Percentiles rank a stretch among this genome's conserved stretches.
Conservation (phyloP, 1,284 basidiomycete species). For the Pseudozyma thailandica region DNA sequence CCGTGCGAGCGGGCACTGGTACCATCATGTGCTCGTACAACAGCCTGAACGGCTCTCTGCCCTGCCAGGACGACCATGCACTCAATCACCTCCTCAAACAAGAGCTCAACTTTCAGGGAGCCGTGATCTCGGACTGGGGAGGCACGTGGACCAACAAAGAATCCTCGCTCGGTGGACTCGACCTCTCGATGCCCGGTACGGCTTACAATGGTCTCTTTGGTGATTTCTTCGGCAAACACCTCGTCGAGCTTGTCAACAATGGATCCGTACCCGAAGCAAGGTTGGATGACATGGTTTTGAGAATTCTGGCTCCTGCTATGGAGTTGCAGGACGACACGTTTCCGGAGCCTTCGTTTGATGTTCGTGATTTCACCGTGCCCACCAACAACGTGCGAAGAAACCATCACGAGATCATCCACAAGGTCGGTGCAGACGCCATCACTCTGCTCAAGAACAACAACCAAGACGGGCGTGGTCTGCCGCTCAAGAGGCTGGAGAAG, state of each 20-base stretch:
- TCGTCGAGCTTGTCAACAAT: slow-evolving; percentile 76
- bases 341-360: slow-evolving; percentile 45
- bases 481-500: slow-evolving; percentile 30
- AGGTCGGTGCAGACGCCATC: slow-evolving; percentile 52
- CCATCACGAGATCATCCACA: slow-evolving; percentile 50
- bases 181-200: slow-evolving; percentile 70
- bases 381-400: slow-evolving; percentile 54
- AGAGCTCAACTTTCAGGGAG: slow-evolving; percentile 82
- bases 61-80: slow-evolving; percentile 76
- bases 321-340: slow-evolving; percentile 43
- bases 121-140: slow-evolving; percentile 70
- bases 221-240: slow-evolving; percentile 68
- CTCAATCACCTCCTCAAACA: slow-evolving; percentile 78
- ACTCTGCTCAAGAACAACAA: slow-evolving; percentile 59
- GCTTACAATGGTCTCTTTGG: slow-evolving; percentile 36
- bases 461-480: slow-evolving; percentile 24
- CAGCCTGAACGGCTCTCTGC: slow-evolving; percentile 76
- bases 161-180: slow-evolving; percentile 75
- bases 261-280: slow-evolving; percentile 76
- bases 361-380: slow-evolving; percentile 25
- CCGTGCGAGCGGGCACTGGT: slow-evolving; percentile 69
- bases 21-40: slow-evolving; percentile 69
- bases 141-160: slow-evolving; percentile 50
- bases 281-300: slow-evolving; percentile 68
- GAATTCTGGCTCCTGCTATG: slow-evolving; percentile 60